Base-by-base conservation (phyloP, 768 basidiomycete species). In the Hypholoma fasciculare region DNA sequence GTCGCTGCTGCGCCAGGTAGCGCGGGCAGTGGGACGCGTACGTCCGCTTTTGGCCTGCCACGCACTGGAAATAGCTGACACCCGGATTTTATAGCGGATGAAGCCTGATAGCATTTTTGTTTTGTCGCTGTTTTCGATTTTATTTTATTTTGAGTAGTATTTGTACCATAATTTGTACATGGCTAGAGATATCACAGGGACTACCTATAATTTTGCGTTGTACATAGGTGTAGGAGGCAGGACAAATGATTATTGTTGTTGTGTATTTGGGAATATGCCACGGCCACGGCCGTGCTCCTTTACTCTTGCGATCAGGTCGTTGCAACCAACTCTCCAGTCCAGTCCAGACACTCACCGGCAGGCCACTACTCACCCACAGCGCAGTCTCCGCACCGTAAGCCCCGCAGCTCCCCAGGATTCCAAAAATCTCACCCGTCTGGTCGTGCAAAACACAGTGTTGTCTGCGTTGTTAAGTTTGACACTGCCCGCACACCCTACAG, bases 301-400 rank as follows among this genome's bases (percentile, higher is more conserved):
- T 70, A 67, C 65, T 54, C 59, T 57, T 70, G 71, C 72, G 71
- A 75, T 77, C 72, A 75, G 68, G 71, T 74, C 71, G 75, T 77
- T 77, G 75, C 75, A 76, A 77, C 75, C 72, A 71, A 71, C 71
- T 54, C 54, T 8, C 54, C 34, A 47, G 44, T 30, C 44, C 63
- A 54, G 69, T 70, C 61, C 61, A 69, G 63, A 61, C 65, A 66
- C 72, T 72, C 76, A 74, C 71, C 74, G 74, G 74, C 74, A 75
- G 72, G 71, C 52, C 61, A 50, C 57, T 30, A 42, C 49, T 55
- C 61, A 40, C 26, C 23, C 49, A 42, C 51, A 42, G n/a, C 46
- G 9, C 30, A 11, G 54, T 26, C 26, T 23, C 39, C 52, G 26
- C 40, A 23, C 27, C 23, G 38, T 39, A 42, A 40, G 52, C 52